Conservation (phyloP, 768 basidiomycete genomes). For the Mrakia gelida region DNA sequence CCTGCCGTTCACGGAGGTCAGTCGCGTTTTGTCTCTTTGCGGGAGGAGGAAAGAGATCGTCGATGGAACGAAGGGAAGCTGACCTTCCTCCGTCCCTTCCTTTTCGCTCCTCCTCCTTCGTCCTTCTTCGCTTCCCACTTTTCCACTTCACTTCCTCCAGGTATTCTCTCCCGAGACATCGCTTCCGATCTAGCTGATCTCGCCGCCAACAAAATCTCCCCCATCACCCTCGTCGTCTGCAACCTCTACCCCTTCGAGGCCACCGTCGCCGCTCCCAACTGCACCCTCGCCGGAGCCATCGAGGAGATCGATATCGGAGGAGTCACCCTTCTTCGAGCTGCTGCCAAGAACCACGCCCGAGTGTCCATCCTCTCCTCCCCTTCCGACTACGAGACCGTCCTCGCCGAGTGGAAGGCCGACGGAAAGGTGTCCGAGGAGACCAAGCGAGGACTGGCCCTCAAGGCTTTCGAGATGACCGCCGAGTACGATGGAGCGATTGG, state of each 20-base stretch:
- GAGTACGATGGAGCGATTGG: slow-evolving; percentile 92
- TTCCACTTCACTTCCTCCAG: slow-evolving; percentile 47
- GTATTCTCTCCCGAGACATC: slow-evolving; percentile 89
- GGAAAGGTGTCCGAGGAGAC: slow-evolving; percentile 69
- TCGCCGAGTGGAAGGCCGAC: slow-evolving; percentile 68
- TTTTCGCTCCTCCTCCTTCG: slow-evolving; percentile 15
- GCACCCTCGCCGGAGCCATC: slow-evolving; percentile 85
- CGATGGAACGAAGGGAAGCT: background rate
- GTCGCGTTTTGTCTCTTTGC: slow-evolving; percentile 28
- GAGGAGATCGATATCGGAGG: slow-evolving; percentile 99
- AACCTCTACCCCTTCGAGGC: slow-evolving; percentile 96
- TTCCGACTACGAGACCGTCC: slow-evolving; percentile 75
- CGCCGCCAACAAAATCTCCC: slow-evolving; percentile 72
- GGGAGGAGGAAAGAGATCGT: too few species aligned
- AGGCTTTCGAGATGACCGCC: slow-evolving; percentile 96
- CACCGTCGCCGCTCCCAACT: slow-evolving; percentile 75
- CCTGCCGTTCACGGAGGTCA: slow-evolving; percentile 95
- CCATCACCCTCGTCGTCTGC: slow-evolving; percentile 96
- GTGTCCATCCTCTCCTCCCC: slow-evolving; percentile 61
- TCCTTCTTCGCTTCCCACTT: too few species aligned
- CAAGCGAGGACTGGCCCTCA: slow-evolving; percentile 77
- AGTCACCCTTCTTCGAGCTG: slow-evolving; percentile 92
- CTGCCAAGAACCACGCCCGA: slow-evolving; percentile 95
- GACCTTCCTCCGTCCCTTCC: slow-evolving; percentile 6
- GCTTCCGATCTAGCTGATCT: slow-evolving; percentile 86